These are phyloP conservation scores for Ustilago esculenta DNA, from an alignment of 1,284 basidiomycete genomes.

Conservation along the genomic window DNA sequence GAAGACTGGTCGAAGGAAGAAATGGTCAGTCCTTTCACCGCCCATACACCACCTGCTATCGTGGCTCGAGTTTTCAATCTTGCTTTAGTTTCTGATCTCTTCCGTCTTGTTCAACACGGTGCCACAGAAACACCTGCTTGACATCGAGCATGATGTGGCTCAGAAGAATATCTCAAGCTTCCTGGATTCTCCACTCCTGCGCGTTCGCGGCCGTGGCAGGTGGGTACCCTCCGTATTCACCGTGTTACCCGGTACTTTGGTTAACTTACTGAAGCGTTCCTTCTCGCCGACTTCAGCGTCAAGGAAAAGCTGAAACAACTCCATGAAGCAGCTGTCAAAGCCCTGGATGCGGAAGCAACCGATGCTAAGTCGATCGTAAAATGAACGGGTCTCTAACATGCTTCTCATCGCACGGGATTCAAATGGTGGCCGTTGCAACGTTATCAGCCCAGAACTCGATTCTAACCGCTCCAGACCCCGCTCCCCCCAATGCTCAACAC, in stretches of 20 bases:
- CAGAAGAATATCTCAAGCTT: constrained; percentile 8
- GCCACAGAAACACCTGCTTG: constrained; percentile 7
- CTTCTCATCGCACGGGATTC: no score
- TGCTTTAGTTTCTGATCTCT: neutral
- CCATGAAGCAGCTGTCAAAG: constrained; percentile 6
- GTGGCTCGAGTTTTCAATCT: no score
- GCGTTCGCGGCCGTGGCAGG: constrained; percentile 5
- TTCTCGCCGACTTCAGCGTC: constrained; percentile 1
- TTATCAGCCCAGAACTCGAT: no score
- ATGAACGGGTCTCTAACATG: no score
- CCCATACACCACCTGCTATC: no score
- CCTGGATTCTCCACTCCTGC: neutral
- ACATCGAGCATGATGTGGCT: constrained; percentile 2
- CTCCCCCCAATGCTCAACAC: no score
- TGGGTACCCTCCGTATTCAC: no score
- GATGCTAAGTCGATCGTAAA: neutral
- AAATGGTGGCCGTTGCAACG: no score
- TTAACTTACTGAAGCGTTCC: neutral
- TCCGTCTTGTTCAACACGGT: no score
- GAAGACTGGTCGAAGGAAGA: constrained; percentile 10
- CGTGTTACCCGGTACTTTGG: no score
- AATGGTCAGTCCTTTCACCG: constrained; percentile 2
- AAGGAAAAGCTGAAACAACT: constrained; percentile 4
- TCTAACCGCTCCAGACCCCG: no score
- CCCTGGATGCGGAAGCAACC: neutral